These are phyloP conservation scores for Clitoria ternatea DNA, from an alignment of 306 rosid species.

Conservation along the genomic window DNA sequence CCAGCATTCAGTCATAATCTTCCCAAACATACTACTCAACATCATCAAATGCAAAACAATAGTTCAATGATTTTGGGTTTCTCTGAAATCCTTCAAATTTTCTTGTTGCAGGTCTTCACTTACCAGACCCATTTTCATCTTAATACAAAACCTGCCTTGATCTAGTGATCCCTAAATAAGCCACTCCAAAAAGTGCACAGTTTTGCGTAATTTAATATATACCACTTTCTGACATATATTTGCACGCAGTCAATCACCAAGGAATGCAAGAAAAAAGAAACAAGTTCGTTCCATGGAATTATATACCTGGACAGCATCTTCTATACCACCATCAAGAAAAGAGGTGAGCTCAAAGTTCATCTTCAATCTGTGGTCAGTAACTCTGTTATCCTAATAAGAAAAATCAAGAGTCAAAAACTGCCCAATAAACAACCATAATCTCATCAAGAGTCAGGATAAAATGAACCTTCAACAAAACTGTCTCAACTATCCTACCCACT, in stretches of 20 bases:
- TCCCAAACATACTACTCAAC: background rate
- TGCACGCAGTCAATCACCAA: background rate
- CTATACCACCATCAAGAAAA: conserved; percentile 81
- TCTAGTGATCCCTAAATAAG: background rate
- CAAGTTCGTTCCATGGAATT: conserved; percentile 11
- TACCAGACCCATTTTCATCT: conserved; percentile 8
- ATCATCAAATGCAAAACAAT: conserved; percentile 10
- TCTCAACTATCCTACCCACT: background rate
- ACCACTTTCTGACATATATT: background rate
- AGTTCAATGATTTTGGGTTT: conserved; percentile 4
- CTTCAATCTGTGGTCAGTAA: conserved; percentile 92
- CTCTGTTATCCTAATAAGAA: conserved; percentile 74
- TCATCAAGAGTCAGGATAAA: conserved; percentile 3
- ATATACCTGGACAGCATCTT: conserved; percentile 82
- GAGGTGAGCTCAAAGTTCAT: conserved; percentile 82
- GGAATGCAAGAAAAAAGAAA: background rate
- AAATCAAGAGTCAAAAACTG: conserved; percentile 4
- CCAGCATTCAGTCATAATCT: background rate
- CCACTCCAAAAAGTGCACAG: background rate
- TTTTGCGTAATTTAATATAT: background rate
- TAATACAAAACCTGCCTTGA: background rate
- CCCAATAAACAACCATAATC: conserved; percentile 12
- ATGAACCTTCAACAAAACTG: background rate
- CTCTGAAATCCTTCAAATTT: background rate
- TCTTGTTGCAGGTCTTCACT: background rate